Evolutionary conservation across 352 stramenopile genomes (phyloP), one percentile per base, ranked within the genome.

Genomic region (Phytophthora capsici): DNA sequence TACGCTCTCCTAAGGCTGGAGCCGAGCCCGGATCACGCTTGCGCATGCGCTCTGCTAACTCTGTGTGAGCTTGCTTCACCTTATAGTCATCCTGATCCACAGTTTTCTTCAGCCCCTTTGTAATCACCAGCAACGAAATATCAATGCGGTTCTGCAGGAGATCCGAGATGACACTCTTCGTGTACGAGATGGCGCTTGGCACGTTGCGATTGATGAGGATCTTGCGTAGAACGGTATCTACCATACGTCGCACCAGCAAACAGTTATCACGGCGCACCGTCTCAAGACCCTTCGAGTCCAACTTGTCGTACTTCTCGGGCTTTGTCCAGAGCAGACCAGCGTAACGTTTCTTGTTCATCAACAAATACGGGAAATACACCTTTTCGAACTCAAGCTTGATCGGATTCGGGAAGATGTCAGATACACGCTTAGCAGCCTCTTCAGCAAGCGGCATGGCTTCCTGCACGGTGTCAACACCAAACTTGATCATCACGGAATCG

Each of bases 291-390:
- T 98, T 98, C 13, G 91, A 97, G 75, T 99, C 97, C 68, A 99
- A 90, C 77, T 99, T 99, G 80, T 99, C 98, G 68, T 98, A 99
- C 66, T 99, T 99, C 2, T 99, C 97, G 3, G 93, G 81, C 26
- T 80, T 86, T 5, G 84, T 95, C 84, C 86, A 94, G 9, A 94
- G 69, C 51, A 95, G 57, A 28, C 84, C 86, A 43, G 86, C 84
- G 56, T 95, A 93, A 14, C 97, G 86, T 78, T 99, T 99, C 86
- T 99, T 99, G 85, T 99, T 99, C 96, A 99, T 99, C 17, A 99
- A 86, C 63, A 99, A 77, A 66, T 99, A 99, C 13, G 98, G 98
- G 60, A 96, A 99, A 77, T 99, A 99, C 1, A 99, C 96, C 71
- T 99, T 99, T 70, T 99, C 98, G 65, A 99, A 99, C 71, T 99